Evolutionary conservation across 768 basidiomycete genomes (phyloP), one percentile per base, ranked within the genome.

Genomic region (Rhizopogon rudus): DNA sequence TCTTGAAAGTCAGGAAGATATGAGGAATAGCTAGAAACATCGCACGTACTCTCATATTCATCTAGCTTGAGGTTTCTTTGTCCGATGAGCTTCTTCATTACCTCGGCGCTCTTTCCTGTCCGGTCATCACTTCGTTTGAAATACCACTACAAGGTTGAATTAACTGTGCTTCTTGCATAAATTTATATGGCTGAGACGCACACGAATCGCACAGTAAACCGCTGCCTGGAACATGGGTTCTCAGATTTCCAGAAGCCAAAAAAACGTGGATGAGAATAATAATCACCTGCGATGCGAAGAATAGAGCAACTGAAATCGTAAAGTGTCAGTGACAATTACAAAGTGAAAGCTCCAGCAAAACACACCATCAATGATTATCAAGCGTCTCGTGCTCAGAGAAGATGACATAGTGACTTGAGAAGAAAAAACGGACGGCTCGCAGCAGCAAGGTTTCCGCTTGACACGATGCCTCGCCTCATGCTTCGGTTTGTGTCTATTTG

Each of bases 21-120:
- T n/a, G 20, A 12, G 6, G 14, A 16, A 8, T 4, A 40, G 22
- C 14, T 3, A 20, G 44, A 9, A n/a, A 37, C 13, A 3, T 29
- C n/a, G 17, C 29, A 69, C 87, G 59, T 68, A 92, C 91, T 74
- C 75, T 99, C 96, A 65, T 98, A 91, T 70, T 98, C 95, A 63
- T 91, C 84, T 52, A 99, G 76, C 61, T 90, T 82, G 5, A 97
- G 75, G 48, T 82, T 78, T 40, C 73, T 80, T 67, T 91, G 86
- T 3, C 88, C 88, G 16, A 49, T 37, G 5, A 49, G 35, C 48
- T 49, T 49, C 48, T 49, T 49, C 5, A 49, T 6, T 49, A 35
- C 48, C n/a, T 49, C 48, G 10, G 48, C 48, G 5, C 48, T 49
- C 48, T 37, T 49, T 16, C 20, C 39, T 37, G 33, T 10, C 5